Evolutionary conservation across 768 basidiomycete species (phyloP).

Genomic region (Lactarius vividus): DNA sequence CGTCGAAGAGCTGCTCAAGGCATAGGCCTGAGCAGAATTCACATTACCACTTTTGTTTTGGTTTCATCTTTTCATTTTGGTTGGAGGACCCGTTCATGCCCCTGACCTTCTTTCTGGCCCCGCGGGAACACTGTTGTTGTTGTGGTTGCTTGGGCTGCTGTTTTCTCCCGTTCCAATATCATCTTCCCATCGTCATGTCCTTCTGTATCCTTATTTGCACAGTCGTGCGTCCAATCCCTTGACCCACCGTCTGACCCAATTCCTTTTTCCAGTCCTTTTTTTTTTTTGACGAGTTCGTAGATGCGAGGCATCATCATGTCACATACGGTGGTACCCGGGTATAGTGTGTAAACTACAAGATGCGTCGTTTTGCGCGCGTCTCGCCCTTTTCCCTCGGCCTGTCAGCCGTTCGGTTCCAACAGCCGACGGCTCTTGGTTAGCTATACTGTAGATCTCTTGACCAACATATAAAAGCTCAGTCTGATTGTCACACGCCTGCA

Average conservation of each 20-base stretch:
- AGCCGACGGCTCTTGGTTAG: neutral
- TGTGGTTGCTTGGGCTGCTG: constrained; percentile 8
- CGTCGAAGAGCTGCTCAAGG: constrained; percentile 77
- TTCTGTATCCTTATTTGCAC: constrained; percentile 26
- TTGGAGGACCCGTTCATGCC: neutral
- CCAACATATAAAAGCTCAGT: neutral
- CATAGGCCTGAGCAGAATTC: constrained; percentile 35
- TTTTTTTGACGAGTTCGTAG: neutral
- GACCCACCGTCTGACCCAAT: neutral
- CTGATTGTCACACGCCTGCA: neutral
- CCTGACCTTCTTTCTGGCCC: neutral
- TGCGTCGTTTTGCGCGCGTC: neutral
- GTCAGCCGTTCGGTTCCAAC: neutral
- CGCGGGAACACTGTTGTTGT: constrained; percentile 9
- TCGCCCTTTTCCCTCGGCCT: neutral
- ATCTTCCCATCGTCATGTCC: constrained; percentile 14
- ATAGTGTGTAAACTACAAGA: neutral
- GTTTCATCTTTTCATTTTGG: neutral
- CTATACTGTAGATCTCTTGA: neutral
- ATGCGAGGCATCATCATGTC: constrained; percentile 4
- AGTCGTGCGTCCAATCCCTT: constrained; percentile 13
- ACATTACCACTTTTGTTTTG: neutral
- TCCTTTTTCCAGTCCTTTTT: neutral
- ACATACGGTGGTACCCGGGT: neutral
- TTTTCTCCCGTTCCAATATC: constrained; percentile 14